Evolutionary conservation across 805 yeast genomes (phyloP).

Genomic region (Clavispora asparagi): DNA sequence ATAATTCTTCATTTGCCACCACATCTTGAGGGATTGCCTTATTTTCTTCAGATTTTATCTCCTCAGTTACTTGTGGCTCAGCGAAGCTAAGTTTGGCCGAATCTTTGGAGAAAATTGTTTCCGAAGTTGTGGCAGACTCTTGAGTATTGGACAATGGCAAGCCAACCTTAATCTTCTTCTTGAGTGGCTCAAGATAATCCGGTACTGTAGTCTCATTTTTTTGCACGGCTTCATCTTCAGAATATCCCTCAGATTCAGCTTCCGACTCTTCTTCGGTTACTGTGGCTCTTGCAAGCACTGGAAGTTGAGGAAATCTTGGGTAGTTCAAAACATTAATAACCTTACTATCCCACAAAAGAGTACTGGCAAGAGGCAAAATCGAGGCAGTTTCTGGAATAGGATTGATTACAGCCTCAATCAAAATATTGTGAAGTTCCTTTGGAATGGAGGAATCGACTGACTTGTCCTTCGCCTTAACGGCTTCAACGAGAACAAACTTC

Average conservation of each 20-base stretch:
- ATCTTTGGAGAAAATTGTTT: neutral
- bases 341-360: slow-evolving; percentile 45
- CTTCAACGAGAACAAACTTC: slow-evolving; percentile 31
- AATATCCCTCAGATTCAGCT: neutral
- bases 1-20: neutral
- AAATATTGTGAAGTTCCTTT: slow-evolving; percentile 26
- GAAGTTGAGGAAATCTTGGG: slow-evolving; percentile 66
- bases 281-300: slow-evolving; percentile 5
- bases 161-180: slow-evolving; percentile 5
- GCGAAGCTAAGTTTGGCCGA: slow-evolving; percentile 10
- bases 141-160: slow-evolving; percentile 3
- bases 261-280: neutral
- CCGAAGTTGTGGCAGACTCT: neutral
- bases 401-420: slow-evolving; percentile 55
- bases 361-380: slow-evolving; percentile 64
- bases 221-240: neutral
- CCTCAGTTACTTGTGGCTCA: slow-evolving; percentile 1
- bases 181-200: neutral
- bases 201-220: neutral
- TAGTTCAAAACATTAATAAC: slow-evolving; percentile 57
- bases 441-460: slow-evolving; percentile 22
- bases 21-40: neutral
- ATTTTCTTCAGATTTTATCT: neutral
- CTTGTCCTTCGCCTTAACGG: slow-evolving; percentile 24
- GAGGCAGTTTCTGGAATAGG: slow-evolving; percentile 66